phyloP scores from a whole-genome alignment of 495 filamentous ascomycete genomes.

The Rhypophila decipiens region DNA sequence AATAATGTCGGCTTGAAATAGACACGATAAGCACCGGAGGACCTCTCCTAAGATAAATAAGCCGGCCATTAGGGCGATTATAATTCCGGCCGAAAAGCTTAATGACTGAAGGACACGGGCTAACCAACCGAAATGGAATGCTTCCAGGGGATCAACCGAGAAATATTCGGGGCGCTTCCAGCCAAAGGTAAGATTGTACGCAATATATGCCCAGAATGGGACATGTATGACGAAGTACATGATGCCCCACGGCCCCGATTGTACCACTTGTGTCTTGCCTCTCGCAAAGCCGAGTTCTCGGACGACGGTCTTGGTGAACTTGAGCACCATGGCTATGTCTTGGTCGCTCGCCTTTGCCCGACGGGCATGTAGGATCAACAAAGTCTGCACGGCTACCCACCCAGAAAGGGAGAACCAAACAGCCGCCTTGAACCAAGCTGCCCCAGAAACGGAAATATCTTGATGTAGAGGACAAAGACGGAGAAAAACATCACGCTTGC shows the following conservation, averaged over 20 bases:
- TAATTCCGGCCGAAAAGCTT: too few relatives aligned
- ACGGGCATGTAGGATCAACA: not conserved
- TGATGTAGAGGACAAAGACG: not conserved
- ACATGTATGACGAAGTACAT: not conserved
- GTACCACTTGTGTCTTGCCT: too few relatives aligned
- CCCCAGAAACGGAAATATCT: not conserved
- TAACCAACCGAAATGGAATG: too few relatives aligned
- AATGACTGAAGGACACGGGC: too few relatives aligned
- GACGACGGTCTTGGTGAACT: not conserved
- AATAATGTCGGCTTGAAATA: too few relatives aligned
- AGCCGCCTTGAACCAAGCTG: not conserved
- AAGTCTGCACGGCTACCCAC: not conserved
- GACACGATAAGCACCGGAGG: too few relatives aligned
- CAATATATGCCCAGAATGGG: not conserved
- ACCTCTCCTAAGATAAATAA: too few relatives aligned
- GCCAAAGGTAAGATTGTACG: not conserved
- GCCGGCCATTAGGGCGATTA: too few relatives aligned
- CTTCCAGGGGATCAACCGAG: too few relatives aligned
- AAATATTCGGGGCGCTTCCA: too few relatives aligned
- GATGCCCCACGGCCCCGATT: not conserved
- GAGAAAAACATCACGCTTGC: not conserved
- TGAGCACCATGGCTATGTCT: not conserved
- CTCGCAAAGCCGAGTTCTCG: not conserved
- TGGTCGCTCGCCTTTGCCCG: not conserved
- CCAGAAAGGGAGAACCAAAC: not conserved